phyloP scores from a whole-genome alignment of 345 rosid genomes.

The Cardamine chenopodiifolia region DNA sequence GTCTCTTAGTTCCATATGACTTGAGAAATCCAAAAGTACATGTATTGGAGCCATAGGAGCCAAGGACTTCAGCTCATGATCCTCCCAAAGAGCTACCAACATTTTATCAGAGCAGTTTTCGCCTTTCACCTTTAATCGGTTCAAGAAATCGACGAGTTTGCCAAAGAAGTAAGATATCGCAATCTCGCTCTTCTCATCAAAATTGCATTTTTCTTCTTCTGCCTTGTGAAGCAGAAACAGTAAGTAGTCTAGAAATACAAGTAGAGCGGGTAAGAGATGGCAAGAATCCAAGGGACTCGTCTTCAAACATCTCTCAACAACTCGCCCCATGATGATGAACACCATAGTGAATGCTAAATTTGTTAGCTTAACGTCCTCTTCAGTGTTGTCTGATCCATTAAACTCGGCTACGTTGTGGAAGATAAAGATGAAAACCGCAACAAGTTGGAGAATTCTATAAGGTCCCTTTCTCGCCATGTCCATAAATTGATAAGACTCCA shows the following conservation, averaged over 20 bases:
- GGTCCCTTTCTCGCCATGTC: conserved; percentile 70
- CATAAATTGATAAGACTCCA: conserved; percentile 66
- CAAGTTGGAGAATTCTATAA: conserved; percentile 66
- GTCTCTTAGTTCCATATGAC: conserved; percentile 44
- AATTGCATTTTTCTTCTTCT: conserved; percentile 39
- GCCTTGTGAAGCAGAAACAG: conserved; percentile 48
- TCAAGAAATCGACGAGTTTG: conserved; percentile 53
- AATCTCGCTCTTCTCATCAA: conserved; percentile 55
- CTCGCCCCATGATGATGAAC: conserved; percentile 71
- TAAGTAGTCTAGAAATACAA: conserved; percentile 80
- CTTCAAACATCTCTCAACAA: conserved; percentile 64
- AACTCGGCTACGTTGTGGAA: conserved; percentile 51
- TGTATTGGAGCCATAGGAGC: conserved; percentile 60
- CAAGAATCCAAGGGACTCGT: conserved; percentile 50
- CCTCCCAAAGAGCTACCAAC: conserved; percentile 80
- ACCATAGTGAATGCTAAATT: conserved; percentile 50
- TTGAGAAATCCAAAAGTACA: conserved; percentile 58
- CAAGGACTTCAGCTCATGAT: conserved; percentile 80
- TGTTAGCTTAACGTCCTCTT: conserved; percentile 42
- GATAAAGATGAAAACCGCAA: conserved; percentile 65
- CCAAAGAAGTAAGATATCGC: conserved; percentile 64
- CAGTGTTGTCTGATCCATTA: conserved; percentile 30
- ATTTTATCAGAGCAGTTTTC: conserved; percentile 30
- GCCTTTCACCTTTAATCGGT: conserved; percentile 42
- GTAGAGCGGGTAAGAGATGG: conserved; percentile 72